phyloP scores from a whole-genome alignment of 163 green algal species.

The Volvox carteri region DNA sequence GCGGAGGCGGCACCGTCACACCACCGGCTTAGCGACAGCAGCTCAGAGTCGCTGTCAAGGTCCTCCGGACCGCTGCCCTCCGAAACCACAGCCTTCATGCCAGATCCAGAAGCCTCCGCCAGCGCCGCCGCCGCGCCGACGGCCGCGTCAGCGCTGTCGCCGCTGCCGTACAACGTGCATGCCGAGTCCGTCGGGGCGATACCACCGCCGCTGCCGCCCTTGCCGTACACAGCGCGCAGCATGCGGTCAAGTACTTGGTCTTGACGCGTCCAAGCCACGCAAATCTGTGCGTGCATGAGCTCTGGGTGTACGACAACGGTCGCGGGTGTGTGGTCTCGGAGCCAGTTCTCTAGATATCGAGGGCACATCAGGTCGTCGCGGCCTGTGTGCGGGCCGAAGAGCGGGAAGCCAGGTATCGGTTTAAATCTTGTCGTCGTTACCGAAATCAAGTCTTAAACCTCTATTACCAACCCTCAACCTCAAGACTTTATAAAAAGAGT shows the following conservation, averaged over 20 bases:
- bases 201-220: too few species aligned
- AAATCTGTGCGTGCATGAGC: slow-evolving; percentile 49
- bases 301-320: slow-evolving; percentile 36
- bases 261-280: slow-evolving; percentile 26
- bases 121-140: too few species aligned
- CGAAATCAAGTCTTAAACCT: too few species aligned
- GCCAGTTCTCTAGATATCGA: slow-evolving; percentile 38
- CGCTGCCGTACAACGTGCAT: neutral
- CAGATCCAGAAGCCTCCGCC: too few species aligned
- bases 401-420: too few species aligned
- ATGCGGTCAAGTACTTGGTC: slow-evolving; percentile 34
- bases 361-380: slow-evolving; percentile 47
- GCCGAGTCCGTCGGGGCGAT: too few species aligned
- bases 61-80: neutral
- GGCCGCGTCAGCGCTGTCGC: too few species aligned
- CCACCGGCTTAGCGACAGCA: neutral
- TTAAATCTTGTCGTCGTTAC: too few species aligned
- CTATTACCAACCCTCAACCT: too few species aligned
- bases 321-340: slow-evolving; percentile 34
- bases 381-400: slow-evolving; percentile 7
- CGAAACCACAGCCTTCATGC: too few species aligned
- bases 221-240: slow-evolving; percentile 34
- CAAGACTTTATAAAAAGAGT: too few species aligned
- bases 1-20: neutral
- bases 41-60: neutral